phyloP scores from a whole-genome alignment of 805 yeast species.

The Danielia oregonensis region DNA sequence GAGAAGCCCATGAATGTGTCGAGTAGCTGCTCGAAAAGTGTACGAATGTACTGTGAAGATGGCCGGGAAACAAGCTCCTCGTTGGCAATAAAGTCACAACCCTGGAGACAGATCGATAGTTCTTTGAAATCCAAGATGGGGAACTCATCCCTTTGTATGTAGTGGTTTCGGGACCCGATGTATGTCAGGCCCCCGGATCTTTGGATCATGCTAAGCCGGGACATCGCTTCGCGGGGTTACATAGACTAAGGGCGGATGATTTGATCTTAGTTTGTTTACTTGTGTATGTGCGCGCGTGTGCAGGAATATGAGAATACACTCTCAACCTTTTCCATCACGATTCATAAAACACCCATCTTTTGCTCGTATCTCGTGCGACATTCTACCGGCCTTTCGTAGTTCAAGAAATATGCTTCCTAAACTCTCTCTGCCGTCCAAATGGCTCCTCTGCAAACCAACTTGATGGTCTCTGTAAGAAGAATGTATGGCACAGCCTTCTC shows the following conservation, averaged over 20 bases:
- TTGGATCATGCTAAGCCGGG: conserved; percentile 6
- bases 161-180: conserved; percentile 2
- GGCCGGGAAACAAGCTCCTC: conserved; percentile 61
- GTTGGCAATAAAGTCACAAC: conserved; percentile 57
- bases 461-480: conserved; percentile 83
- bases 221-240: conserved; percentile 2
- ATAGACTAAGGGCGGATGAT: not conserved
- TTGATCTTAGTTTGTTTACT: not conserved
- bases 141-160: conserved; percentile 43
- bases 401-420: conserved; percentile 34
- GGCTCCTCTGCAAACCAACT: conserved; percentile 79
- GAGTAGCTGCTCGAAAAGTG: conserved; percentile 56
- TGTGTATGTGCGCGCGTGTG: not conserved
- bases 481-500: conserved; percentile 90
- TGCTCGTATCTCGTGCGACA: no score
- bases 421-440: conserved; percentile 87
- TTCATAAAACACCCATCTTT: no score
- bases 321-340: not conserved
- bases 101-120: conserved; percentile 53
- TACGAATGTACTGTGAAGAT: conserved; percentile 49
- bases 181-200: conserved; percentile 3
- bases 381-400: no score
- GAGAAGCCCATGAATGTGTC: conserved; percentile 58
- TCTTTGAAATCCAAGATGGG: conserved; percentile 62
- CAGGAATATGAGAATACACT: not conserved